Conservation (phyloP, 164 flowering plant species). For the Nymphaea colorata region DNA sequence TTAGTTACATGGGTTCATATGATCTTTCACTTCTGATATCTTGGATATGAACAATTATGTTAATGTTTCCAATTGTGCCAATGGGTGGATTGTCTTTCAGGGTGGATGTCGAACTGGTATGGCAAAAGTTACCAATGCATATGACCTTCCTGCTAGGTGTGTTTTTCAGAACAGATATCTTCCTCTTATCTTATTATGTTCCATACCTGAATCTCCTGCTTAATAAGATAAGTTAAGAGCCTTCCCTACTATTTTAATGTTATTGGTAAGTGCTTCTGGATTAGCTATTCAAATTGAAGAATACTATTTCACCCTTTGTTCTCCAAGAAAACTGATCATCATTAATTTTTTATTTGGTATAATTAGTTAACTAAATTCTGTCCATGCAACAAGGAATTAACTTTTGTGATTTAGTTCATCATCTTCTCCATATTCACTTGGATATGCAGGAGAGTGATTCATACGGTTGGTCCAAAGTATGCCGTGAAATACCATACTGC, state of each 20-base stretch:
- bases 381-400: too few species aligned
- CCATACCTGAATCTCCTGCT: too few species aligned
- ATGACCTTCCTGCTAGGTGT: constrained; percentile 96
- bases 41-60: neutral
- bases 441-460: constrained; percentile 76
- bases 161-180: constrained; percentile 7
- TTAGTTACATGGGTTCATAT: neutral
- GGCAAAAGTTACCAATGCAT: constrained; percentile 98
- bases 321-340: too few species aligned
- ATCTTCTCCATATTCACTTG: neutral
- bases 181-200: neutral
- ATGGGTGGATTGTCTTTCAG: constrained; percentile 23
- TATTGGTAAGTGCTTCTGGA: too few species aligned
- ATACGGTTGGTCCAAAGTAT: constrained; percentile 99
- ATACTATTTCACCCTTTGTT: too few species aligned
- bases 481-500: constrained; percentile 99
- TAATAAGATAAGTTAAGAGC: too few species aligned
- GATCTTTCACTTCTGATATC: neutral
- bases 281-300: too few species aligned
- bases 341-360: too few species aligned
- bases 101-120: constrained; percentile 99
- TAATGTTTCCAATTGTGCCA: neutral
- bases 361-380: too few species aligned
- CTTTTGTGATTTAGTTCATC: neutral
- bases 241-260: too few species aligned